phyloP scores from a whole-genome alignment of 1,284 basidiomycete species.

The Salmacisia buchloeana region DNA sequence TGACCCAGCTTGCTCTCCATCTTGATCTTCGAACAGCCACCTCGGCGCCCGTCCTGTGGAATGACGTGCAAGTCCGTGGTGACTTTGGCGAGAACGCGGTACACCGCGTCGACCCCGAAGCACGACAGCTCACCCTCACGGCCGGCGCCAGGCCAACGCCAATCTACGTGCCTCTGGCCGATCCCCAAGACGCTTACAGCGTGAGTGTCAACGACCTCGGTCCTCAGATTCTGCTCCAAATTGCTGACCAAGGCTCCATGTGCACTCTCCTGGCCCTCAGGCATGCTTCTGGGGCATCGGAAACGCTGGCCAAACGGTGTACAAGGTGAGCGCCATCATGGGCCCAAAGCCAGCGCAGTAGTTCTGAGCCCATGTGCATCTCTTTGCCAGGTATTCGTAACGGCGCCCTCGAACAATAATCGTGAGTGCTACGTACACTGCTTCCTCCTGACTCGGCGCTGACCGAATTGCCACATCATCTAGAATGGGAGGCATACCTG shows the following conservation, averaged over 20 bases:
- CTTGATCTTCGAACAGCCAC: not conserved
- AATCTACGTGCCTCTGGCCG: not conserved
- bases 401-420: not conserved
- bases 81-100: not conserved
- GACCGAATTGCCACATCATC: not conserved
- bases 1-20: not conserved
- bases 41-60: not conserved
- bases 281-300: conserved; percentile 5
- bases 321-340: conserved; percentile 8
- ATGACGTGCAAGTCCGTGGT: not conserved
- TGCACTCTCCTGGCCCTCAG: not conserved
- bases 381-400: not conserved
- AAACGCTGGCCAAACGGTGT: conserved; percentile 1
- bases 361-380: too few relatives aligned
- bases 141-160: not conserved
- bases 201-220: not conserved
- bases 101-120: not conserved
- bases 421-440: not conserved
- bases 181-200: not conserved
- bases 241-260: not conserved
- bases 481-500: conserved; percentile 5
- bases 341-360: too few relatives aligned
- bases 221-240: not conserved
- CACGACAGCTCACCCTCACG: conserved; percentile 1
- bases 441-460: not conserved